Base-by-base conservation (phyloP, 805 yeast genomes). In the Candida loeiensis region DNA sequence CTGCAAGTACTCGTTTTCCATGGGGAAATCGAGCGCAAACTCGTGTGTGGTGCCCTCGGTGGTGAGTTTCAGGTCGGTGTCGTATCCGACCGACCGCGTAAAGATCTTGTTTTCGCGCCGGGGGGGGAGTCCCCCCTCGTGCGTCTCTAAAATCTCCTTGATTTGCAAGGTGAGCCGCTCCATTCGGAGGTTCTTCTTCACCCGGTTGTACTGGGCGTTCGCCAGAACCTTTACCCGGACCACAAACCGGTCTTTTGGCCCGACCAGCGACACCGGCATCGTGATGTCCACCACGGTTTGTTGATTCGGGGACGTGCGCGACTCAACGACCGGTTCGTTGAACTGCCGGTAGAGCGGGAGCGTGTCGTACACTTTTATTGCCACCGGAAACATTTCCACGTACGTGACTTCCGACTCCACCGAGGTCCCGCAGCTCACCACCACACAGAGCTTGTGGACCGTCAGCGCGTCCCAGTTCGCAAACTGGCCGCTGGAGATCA, bases 311-410 rank as follows among this genome's bases (percentile, higher is more conserved):
- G 82, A 72, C 12, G 58, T 63, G 3, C 61, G 61, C 2, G 62
- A 54, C 43, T 72, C 77, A 9, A 66, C 53, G 0, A 76, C 57
- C 0, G 79, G 73, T 46, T 79, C 81, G 46, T 72, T 74, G 49
- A 70, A 79, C 49, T 78, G 76, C 18, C 77, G 58, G 43, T 70
- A 73, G 4, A 77, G 60, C 1, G 86, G 85, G 18, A 80, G 59
- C 4, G 76, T 66, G 43, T 77, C 81, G 53, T 75, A 81, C 18
- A 73, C 55, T 43, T 77, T 79, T 17, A 81, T 72, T 4, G 74
- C 71, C 0, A 80, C 61, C 0, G 82, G 80, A 48, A 76, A 76
- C 20, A 53, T 36, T 25, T 60, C 65, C 32, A 53, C 42, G 51
- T 59, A 58, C 44, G 46, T 49, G 17, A 48, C 36, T 41, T 68